These are phyloP conservation scores for Cercis canadensis DNA, from an alignment of 306 rosid genomes.

Conservation along the genomic window DNA sequence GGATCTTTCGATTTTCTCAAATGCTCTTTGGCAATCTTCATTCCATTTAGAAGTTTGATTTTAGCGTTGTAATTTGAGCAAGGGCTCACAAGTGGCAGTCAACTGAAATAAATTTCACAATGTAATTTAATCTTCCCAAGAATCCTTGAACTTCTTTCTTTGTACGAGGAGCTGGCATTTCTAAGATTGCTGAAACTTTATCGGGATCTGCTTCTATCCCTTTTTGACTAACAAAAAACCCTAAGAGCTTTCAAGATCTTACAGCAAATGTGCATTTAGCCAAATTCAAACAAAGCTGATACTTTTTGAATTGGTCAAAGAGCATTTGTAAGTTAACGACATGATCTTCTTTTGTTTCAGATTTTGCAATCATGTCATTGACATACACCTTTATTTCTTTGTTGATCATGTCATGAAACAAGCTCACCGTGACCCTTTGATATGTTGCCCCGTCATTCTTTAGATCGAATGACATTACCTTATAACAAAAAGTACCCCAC, in stretches of 20 bases:
- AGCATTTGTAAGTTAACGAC: not conserved
- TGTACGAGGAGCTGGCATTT: slow-evolving; percentile 20
- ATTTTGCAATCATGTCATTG: not conserved
- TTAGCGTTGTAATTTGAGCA: not conserved
- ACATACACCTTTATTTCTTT: not conserved
- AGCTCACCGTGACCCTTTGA: not conserved
- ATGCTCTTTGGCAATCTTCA: slow-evolving; percentile 36
- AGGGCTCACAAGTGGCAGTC: not conserved
- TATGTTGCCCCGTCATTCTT: not conserved
- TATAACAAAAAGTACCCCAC: not conserved
- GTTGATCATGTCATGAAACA: not conserved
- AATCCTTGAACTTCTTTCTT: slow-evolving; percentile 37
- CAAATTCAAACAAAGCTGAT: not conserved
- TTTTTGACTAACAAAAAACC: not conserved
- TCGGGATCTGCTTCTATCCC: not conserved
- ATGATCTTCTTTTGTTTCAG: not conserved
- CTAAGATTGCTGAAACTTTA: not conserved
- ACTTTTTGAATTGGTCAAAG: not conserved
- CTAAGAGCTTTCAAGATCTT: not conserved
- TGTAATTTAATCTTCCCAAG: not conserved
- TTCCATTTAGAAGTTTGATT: slow-evolving; percentile 46
- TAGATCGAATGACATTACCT: not conserved
- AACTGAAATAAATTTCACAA: not conserved
- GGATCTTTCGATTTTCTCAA: not conserved
- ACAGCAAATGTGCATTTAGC: not conserved